These are phyloP conservation scores for Smittium culicis DNA, from an alignment of 371 early-diverging fungal species.

Conservation along the genomic window DNA sequence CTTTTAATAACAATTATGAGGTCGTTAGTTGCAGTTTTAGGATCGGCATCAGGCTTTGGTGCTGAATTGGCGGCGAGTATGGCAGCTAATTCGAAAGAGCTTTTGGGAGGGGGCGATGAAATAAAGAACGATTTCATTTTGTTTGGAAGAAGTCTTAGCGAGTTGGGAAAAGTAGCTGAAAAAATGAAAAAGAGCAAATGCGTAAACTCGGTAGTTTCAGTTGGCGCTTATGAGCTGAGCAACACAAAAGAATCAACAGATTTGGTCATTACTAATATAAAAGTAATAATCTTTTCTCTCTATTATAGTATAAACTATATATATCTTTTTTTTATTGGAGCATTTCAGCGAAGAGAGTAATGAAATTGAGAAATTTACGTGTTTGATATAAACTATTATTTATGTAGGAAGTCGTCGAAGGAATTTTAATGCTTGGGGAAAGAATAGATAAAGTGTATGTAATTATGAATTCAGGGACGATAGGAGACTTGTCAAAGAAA, in stretches of 20 bases:
- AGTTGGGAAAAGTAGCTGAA: not conserved
- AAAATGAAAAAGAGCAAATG: not conserved
- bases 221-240: not conserved
- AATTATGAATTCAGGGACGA: slow-evolving; percentile 70
- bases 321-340: not conserved
- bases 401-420: not conserved
- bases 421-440: not conserved
- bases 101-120: not conserved
- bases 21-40: not conserved
- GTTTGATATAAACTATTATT: not conserved
- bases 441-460: not conserved
- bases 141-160: not conserved
- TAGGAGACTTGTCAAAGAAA: slow-evolving; percentile 52
- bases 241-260: not conserved
- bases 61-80: not conserved
- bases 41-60: not conserved
- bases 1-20: no score
- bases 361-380: no score
- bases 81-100: not conserved
- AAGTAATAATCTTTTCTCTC: no score
- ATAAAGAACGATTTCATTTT: not conserved
- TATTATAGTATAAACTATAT: no score
- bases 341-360: no score
- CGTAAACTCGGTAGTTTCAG: not conserved
- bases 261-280: not conserved